phyloP scores from a whole-genome alignment of 768 basidiomycete genomes.

The Suillus brevipes region DNA sequence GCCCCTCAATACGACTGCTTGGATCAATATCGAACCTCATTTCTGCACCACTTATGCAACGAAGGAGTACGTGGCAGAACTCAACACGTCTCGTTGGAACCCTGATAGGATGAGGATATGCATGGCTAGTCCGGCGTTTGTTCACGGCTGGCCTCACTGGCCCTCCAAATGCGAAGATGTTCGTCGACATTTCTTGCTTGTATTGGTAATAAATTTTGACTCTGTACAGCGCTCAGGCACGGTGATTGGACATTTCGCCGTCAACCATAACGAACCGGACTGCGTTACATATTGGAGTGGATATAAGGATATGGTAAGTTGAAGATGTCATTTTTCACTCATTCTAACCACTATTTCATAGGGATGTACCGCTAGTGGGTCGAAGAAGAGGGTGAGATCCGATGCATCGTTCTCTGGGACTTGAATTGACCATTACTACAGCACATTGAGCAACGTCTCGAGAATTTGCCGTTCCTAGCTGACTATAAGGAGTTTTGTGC shows the following conservation, averaged over 20 bases:
- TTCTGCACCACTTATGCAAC: conserved; percentile 29
- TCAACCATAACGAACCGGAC: conserved; percentile 25
- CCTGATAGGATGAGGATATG: conserved; percentile 23
- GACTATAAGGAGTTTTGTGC: conserved; percentile 38
- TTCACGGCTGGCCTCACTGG: conserved; percentile 21
- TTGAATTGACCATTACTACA: conserved; percentile 12
- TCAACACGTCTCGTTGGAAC: conserved; percentile 31
- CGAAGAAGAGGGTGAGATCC: conserved; percentile 20
- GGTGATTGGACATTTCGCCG: conserved; percentile 30
- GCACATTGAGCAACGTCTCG: conserved; percentile 28
- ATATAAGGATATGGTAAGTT: conserved; percentile 27
- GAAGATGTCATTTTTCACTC: background rate
- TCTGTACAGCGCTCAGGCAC: conserved; percentile 16
- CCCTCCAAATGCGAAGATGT: conserved; percentile 28
- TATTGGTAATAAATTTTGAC: background rate
- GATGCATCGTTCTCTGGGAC: background rate
- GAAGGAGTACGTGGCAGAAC: conserved; percentile 29
- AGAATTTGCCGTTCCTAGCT: conserved; percentile 22
- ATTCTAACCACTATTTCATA: conserved; percentile 5
- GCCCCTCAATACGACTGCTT: conserved; percentile 13
- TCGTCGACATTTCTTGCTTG: background rate
- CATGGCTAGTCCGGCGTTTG: conserved; percentile 19
- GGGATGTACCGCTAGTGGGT: conserved; percentile 27
- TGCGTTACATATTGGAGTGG: conserved; percentile 28
- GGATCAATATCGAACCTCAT: conserved; percentile 17